These are phyloP conservation scores for Boletus tomentosulus DNA, from an alignment of 768 basidiomycete species.

Conservation along the genomic window DNA sequence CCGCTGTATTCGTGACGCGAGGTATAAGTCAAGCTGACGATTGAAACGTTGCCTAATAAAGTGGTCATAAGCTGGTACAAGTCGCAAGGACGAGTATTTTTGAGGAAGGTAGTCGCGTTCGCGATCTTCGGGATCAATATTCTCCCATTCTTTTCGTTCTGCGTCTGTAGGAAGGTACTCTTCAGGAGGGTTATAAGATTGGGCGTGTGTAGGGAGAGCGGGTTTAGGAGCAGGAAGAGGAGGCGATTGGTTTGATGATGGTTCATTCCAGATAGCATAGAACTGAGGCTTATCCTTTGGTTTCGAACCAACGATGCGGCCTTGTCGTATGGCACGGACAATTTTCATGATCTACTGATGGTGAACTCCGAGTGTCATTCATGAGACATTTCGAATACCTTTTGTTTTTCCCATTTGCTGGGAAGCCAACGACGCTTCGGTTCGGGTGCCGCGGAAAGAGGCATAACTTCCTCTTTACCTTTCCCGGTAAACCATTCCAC, in stretches of 20 bases:
- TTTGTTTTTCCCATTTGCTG: constrained; percentile 99
- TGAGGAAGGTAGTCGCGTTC: constrained; percentile 85
- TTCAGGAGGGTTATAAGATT: constrained; percentile 97
- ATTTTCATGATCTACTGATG: constrained; percentile 90
- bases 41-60: constrained; percentile 94
- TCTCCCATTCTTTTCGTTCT: constrained; percentile 82
- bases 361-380: constrained; percentile 2
- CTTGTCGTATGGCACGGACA: constrained; percentile 95
- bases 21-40: constrained; percentile 92
- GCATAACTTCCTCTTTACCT: constrained; percentile 94
- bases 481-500: constrained; percentile 97
- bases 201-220: constrained; percentile 84
- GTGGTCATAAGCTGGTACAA: constrained; percentile 86
- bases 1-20: constrained; percentile 88
- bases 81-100: constrained; percentile 79
- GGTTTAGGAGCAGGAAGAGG: constrained; percentile 92
- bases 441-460: constrained; percentile 84
- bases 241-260: constrained; percentile 70
- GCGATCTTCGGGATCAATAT: constrained; percentile 80
- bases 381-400: constrained; percentile 46
- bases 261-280: constrained; percentile 87
- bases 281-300: constrained; percentile 71
- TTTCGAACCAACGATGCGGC: constrained; percentile 87
- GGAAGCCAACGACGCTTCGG: constrained; percentile 96
- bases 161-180: constrained; percentile 88